Evolutionary conservation across 129 eudicot genomes (phyloP), one percentile per base, ranked within the genome.

Genomic region (Flaveria sonorensis): DNA sequence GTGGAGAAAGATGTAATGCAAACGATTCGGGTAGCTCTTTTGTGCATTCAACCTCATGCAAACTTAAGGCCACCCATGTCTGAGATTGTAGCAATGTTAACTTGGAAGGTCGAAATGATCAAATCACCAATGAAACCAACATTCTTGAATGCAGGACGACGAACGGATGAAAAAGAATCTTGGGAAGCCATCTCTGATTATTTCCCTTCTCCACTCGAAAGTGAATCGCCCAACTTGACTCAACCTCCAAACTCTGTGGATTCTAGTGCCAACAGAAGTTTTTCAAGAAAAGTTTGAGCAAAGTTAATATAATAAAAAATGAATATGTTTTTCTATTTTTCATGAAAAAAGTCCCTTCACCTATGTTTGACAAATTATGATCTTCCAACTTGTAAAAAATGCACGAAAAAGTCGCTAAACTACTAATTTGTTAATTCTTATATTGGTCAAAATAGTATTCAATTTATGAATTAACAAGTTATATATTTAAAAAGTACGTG

Each of bases 31-130:
- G 84, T 86, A 72, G 93, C 90, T 55, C 74, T 89, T 15, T 52
- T 89, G 48, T 89, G 93, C 52, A 83, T 89, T 60, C 93, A 86
- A 39, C 86, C 88, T 51, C 90, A 84, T 18, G 91, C 89, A 36
- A 78, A 81, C 59, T 30, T 77, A 56, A 83, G 95, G 70, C 95
- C 91, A 32, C 79, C 95, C 0, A 87, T 89, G 93, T 89, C 93
- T 1, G 90, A 86, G 83, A 74, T 88, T 50, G 93, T 88, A 32
- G 85, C 90, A 13, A 81, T 84, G 83, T 70, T 88, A 48, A 81
- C 86, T 1, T 83, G 87, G 83, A 88, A 85, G 64, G 74, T 69
- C 2, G 81, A 85, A 60, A 68, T 77, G 73, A 59, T 71, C 15
- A 78, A 47, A 15, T 76, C 85, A 43, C 93, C 90, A 12, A 42